phyloP scores from a whole-genome alignment of 2,329 filamentous ascomycete genomes.

The Fusarium nisikadoi region DNA sequence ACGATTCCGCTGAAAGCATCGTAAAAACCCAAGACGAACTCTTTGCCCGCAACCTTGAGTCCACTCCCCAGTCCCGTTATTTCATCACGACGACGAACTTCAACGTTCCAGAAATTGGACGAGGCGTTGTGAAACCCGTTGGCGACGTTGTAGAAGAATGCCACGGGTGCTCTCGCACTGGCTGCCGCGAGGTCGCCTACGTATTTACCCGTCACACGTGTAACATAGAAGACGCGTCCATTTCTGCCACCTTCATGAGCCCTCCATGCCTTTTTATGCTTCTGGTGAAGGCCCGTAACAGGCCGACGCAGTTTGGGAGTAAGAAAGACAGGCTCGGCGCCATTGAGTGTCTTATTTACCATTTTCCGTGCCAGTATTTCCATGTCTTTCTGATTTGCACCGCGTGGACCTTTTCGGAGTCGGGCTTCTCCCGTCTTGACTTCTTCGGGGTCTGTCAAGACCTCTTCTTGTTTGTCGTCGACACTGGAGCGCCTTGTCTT shows the following conservation, averaged over 20 bases:
- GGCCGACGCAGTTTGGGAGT: slow-evolving; percentile 6
- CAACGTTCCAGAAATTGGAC: slow-evolving; percentile 68
- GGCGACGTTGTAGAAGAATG: slow-evolving; percentile 74
- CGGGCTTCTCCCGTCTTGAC: neutral
- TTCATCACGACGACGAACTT: slow-evolving; percentile 70
- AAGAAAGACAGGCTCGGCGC: slow-evolving; percentile 59
- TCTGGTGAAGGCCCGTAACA: slow-evolving; percentile 35
- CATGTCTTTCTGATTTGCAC: slow-evolving; percentile 44
- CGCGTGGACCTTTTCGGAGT: neutral
- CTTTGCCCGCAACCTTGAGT: slow-evolving; percentile 72
- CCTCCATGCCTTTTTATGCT: slow-evolving; percentile 41
- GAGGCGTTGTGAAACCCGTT: slow-evolving; percentile 81
- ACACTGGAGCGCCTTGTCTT: neutral
- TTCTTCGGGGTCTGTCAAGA: neutral
- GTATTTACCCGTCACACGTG: slow-evolving; percentile 61
- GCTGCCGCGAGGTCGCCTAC: slow-evolving; percentile 69
- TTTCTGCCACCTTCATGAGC: slow-evolving; percentile 41
- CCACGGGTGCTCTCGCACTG: slow-evolving; percentile 72
- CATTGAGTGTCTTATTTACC: slow-evolving; percentile 52
- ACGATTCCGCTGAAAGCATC: slow-evolving; percentile 75
- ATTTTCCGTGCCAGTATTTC: slow-evolving; percentile 45
- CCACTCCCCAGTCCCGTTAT: slow-evolving; percentile 72
- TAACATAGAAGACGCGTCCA: slow-evolving; percentile 43
- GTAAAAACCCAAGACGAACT: slow-evolving; percentile 71
- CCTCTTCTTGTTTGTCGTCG: neutral